Evolutionary conservation across 371 early-diverging fungal genomes (phyloP), one percentile per base, ranked within the genome.

Genomic region (Haplosporangium sp.): DNA sequence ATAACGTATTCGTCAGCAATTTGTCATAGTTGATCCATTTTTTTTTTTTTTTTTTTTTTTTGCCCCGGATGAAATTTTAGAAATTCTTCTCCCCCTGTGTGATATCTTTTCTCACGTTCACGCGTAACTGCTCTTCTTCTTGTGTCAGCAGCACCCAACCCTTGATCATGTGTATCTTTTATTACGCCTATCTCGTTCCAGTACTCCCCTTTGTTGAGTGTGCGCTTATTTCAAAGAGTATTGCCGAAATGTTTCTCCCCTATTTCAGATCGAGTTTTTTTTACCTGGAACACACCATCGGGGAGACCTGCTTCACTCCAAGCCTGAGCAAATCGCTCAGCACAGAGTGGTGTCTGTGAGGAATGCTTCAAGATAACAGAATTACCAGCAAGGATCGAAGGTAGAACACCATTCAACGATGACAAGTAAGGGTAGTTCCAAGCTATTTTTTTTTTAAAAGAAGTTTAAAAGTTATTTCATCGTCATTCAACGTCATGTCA

Each of bases 281-380:
- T 44, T 71, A 85, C 87, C 76, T 94, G 93, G 70, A 94, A 87
- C 10, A 92, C 93, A 45, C 86, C 88, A 4, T 85, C 72, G 0
- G 95, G 94, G 19, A 95, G 76, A 19, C 95, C 95, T 7, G 94
- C 94, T 65, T 87, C 89, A 45, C 77, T 84, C 65, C 92, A 87
- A 5, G 92, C 90, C 34, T 86, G 85, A 1, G 84, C 88, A 76
- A 94, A 93, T 40, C 92, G 74, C 67, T 94, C 93, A 2, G 90
- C 95, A 71, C 91, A 91, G 34, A 90, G 89, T 35, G 93, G 93
- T 6, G 95, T 95, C 82, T 94, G 94, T 3, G 94, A 94, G 0
- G 95, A 92, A 61, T 94, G 94, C 79, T 95, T 96, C 69, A 96
- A 70, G 45, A 95, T 83, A 7, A 96, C 95, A 0, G 92, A 82